These are phyloP conservation scores for Entophlyctis luteolus DNA, from an alignment of 192 early-diverging fungal genomes.

Conservation along the genomic window DNA sequence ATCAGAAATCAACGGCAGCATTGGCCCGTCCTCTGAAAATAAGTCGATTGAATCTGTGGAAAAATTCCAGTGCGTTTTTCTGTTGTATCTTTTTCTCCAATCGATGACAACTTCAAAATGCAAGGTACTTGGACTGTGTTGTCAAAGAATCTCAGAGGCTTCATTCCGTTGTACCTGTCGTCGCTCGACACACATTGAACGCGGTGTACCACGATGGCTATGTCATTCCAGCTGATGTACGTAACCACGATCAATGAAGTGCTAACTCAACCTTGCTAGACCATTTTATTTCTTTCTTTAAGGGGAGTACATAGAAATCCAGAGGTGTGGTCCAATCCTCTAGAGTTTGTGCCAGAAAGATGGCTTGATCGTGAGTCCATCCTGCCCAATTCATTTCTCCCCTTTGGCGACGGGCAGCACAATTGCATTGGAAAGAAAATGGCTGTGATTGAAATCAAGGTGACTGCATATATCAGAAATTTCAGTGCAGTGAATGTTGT, in stretches of 20 bases:
- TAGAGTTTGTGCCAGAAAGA: slow-evolving; percentile 37
- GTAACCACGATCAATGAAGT: too few species aligned
- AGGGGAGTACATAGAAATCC: slow-evolving; percentile 28
- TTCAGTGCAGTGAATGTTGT: not conserved
- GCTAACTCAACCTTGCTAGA: too few species aligned
- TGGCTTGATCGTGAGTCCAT: slow-evolving; percentile 29
- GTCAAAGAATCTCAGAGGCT: slow-evolving; percentile 40
- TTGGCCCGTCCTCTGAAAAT: too few species aligned
- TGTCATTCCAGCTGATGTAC: slow-evolving; percentile 18
- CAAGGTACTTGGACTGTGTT: slow-evolving; percentile 37
- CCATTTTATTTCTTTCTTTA: slow-evolving; percentile 26
- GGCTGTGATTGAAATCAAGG: slow-evolving; percentile 39
- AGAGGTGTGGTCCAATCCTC: slow-evolving; percentile 29
- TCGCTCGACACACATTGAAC: not conserved
- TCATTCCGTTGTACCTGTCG: slow-evolving; percentile 27
- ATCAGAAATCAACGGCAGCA: not conserved
- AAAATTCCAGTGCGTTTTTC: too few species aligned
- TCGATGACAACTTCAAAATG: slow-evolving; percentile 16
- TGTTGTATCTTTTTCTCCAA: too few species aligned
- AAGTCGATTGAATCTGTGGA: too few species aligned
- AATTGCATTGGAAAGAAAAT: slow-evolving; percentile 48
- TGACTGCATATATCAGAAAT: not conserved
- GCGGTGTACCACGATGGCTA: slow-evolving; percentile 29
- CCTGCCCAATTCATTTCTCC: slow-evolving; percentile 33
- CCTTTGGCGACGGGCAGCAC: slow-evolving; percentile 39